Evolutionary conservation across 2,329 filamentous ascomycete species (phyloP).

Genomic region (Talaromyces sp.): DNA sequence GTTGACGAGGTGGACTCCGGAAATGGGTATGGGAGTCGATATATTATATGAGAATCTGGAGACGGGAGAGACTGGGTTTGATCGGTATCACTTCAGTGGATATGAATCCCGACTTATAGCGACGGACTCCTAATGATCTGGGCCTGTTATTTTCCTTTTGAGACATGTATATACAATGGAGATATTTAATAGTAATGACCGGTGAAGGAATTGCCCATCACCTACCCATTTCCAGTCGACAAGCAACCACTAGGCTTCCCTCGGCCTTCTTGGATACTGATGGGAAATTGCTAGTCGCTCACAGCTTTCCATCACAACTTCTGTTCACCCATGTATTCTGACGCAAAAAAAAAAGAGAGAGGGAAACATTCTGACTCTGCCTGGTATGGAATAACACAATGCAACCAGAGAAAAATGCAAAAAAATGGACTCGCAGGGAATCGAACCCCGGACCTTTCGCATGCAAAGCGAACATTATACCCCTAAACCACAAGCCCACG

Average conservation of each 20-base stretch:
- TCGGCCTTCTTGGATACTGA: neutral
- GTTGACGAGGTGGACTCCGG: neutral
- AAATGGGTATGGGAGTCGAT: slow-evolving; percentile 10
- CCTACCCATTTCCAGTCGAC: neutral
- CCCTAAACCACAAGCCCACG: slow-evolving; percentile 10
- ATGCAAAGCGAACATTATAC: slow-evolving; percentile 12
- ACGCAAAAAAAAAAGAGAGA: neutral
- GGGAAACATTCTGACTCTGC: neutral
- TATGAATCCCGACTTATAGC: neutral
- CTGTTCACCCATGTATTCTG: too few relatives aligned
- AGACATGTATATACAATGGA: neutral
- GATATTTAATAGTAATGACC: neutral
- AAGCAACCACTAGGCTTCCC: neutral
- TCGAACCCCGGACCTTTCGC: slow-evolving; percentile 11
- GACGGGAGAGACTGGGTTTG: slow-evolving; percentile 5
- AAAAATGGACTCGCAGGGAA: slow-evolving; percentile 11
- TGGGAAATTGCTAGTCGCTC: neutral
- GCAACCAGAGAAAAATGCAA: neutral
- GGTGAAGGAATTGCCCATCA: neutral
- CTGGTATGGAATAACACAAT: too few relatives aligned
- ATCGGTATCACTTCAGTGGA: neutral
- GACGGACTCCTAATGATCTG: neutral
- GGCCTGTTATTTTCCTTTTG: neutral
- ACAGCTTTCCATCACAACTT: too few relatives aligned
- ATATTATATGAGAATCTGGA: slow-evolving; percentile 10